Evolutionary conservation across 768 basidiomycete genomes (phyloP).

Genomic region (Mycena capillaripes): DNA sequence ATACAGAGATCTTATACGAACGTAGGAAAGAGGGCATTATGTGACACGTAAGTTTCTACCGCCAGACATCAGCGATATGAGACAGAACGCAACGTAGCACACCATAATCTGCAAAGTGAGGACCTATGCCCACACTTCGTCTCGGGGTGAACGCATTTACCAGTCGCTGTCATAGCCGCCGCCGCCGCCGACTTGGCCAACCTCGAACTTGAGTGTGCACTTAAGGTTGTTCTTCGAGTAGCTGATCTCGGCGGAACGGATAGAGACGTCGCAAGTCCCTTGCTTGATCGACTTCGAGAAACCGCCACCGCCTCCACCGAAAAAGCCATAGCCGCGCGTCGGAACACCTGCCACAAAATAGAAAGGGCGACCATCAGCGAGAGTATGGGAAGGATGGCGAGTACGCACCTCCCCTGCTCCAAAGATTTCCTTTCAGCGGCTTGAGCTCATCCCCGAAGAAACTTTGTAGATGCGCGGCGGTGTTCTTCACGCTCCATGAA

Average conservation of each 20-base stretch:
- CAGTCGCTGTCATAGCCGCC: constrained; percentile 20
- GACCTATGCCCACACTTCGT: background rate
- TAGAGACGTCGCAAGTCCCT: constrained; percentile 49
- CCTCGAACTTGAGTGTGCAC: constrained; percentile 56
- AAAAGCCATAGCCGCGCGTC: constrained; percentile 28
- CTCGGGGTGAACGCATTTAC: background rate
- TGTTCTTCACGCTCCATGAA: constrained; percentile 24
- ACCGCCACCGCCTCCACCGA: constrained; percentile 38
- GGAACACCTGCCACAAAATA: constrained; percentile 27
- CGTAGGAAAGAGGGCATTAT: background rate
- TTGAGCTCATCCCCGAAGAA: constrained; percentile 55
- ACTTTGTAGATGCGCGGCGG: constrained; percentile 38
- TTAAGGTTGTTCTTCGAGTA: constrained; percentile 59
- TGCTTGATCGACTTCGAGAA: constrained; percentile 55
- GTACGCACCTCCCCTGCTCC: constrained; percentile 49
- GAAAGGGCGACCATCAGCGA: no score
- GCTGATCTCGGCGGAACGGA: constrained; percentile 50
- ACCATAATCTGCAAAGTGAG: background rate
- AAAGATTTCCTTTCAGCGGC: constrained; percentile 51
- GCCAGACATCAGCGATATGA: background rate
- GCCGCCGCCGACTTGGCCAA: constrained; percentile 41
- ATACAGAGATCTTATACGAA: constrained; percentile 18
- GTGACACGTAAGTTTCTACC: background rate
- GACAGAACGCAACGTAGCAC: background rate
- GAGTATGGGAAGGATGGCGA: no score